Evolutionary conservation across 306 rosid genomes (phyloP), one percentile per base, ranked within the genome.

Genomic region (Mimosa pudica): DNA sequence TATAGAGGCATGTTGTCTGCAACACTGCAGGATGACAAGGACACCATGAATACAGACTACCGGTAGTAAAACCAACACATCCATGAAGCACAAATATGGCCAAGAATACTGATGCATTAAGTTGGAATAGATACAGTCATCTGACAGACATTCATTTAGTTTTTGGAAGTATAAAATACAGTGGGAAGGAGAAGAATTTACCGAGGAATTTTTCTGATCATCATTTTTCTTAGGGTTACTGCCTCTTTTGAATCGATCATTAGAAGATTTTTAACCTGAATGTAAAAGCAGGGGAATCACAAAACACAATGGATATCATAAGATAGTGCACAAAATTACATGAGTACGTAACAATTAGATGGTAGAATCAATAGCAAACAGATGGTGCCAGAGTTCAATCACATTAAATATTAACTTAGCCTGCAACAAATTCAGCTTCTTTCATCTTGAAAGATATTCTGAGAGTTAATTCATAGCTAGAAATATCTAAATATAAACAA

Each of bases 1-100:
- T 95, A 95, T 42, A 95, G 85, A 76, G 99, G 99, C 96, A 95
- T 91, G 83, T 91, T 88, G 84, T 95, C 99, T 33, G 96, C 88
- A 88, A 95, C 99, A 86, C 98, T 95, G 91, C 75, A 84, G 24
- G 55, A 85, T 38, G 82, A 55, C 77, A 76, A 64, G 71, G 54
- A 78, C 71, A 36, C 62, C 47, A 47, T 69, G 57, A 80, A 64
- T 35, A 74, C 52, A 11, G 57, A 80, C 70, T 51, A 70, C 60
- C 42, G 58, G 66, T 54, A 76, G 79, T 63, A 17, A 17, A 42
- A 80, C 38, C 66, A 71, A 52, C 51, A 80, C 16, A 54, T 69
- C 60, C 60, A 58, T 13, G 49, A 68, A 70, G 62, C 36, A 38
- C 33, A 60, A 70, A 71, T 71, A 48, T 4, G 64, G 80, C 54